Conservation (phyloP, 2,329 filamentous ascomycete genomes). For the Chaetothyriales sp. region DNA sequence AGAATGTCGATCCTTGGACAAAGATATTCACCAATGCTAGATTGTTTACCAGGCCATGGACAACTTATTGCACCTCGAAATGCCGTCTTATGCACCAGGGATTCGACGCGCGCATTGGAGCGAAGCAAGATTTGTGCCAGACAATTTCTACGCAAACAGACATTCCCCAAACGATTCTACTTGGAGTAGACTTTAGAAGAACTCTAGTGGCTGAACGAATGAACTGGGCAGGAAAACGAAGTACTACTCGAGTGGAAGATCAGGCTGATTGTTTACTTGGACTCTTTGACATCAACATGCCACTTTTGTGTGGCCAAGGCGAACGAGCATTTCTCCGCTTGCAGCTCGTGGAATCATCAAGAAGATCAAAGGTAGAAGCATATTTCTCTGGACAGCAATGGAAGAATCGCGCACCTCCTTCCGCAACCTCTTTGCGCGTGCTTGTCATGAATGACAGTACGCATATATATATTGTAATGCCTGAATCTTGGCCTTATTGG, state of each 20-base stretch:
- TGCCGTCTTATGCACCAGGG: conserved; percentile 6
- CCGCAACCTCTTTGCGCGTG: too few species aligned
- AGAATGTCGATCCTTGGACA: too few species aligned
- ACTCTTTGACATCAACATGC: conserved; percentile 32
- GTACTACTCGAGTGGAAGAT: conserved; percentile 27
- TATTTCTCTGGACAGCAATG: too few species aligned
- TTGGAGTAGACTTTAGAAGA: background rate
- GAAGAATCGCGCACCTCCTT: too few species aligned
- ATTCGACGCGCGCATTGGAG: conserved; percentile 9
- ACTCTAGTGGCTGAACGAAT: conserved; percentile 19
- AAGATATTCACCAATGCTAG: too few species aligned
- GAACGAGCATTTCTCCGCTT: conserved; percentile 16
- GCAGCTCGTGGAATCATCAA: too few species aligned
- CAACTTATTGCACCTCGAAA: conserved; percentile 5
- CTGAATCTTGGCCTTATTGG: too few species aligned
- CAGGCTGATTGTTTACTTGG: conserved; percentile 34
- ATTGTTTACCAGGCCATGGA: conserved; percentile 5
- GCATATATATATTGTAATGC: too few species aligned
- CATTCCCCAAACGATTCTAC: background rate
- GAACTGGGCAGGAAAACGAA: conserved; percentile 27
- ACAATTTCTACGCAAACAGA: too few species aligned
- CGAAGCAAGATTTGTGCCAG: conserved; percentile 1
- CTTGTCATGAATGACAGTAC: too few species aligned
- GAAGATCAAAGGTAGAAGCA: too few species aligned
- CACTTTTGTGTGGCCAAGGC: conserved; percentile 30